phyloP scores from a whole-genome alignment of 2,329 filamentous ascomycete genomes.

The Didymella pinodella region DNA sequence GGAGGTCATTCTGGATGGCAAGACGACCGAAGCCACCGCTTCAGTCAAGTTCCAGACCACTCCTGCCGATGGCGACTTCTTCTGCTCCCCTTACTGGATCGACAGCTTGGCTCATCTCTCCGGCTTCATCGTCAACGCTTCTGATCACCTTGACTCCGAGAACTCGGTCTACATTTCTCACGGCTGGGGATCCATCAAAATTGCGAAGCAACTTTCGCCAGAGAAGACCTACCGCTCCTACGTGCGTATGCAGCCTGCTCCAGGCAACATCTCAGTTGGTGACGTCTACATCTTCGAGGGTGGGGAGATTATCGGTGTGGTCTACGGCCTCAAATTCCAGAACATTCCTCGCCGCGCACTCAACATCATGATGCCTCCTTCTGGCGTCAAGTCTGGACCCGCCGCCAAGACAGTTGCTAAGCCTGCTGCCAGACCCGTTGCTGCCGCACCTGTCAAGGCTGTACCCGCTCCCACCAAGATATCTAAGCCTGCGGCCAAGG shows the following conservation, averaged over 20 bases:
- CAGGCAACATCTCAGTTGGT: slow-evolving; percentile 64
- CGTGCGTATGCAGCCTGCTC: slow-evolving; percentile 67
- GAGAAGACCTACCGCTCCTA: slow-evolving; percentile 66
- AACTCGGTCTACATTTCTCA: slow-evolving; percentile 69
- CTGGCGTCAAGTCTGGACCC: slow-evolving; percentile 53
- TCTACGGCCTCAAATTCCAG: slow-evolving; percentile 71
- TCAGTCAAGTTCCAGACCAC: slow-evolving; percentile 63
- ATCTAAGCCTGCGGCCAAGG: slow-evolving; percentile 63
- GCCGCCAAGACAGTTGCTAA: slow-evolving; percentile 43
- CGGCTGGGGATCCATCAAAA: slow-evolving; percentile 67
- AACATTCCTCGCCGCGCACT: slow-evolving; percentile 71
- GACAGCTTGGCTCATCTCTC: slow-evolving; percentile 65
- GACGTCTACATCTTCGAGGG: slow-evolving; percentile 68
- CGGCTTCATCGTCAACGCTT: slow-evolving; percentile 68
- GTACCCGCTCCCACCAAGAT: slow-evolving; percentile 49
- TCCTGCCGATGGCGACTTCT: slow-evolving; percentile 63
- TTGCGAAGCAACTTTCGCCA: slow-evolving; percentile 60
- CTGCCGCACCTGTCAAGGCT: slow-evolving; percentile 49
- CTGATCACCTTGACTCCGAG: slow-evolving; percentile 65
- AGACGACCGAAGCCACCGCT: slow-evolving; percentile 64
- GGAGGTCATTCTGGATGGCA: slow-evolving; percentile 65
- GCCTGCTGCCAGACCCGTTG: slow-evolving; percentile 47
- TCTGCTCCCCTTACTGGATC: slow-evolving; percentile 67
- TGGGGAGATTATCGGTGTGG: slow-evolving; percentile 65
- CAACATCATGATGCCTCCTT: slow-evolving; percentile 71